A percentile compares a stretch with the other conserved stretches of the same genome.
phyloP scores from a whole-genome alignment of 192 early-diverging fungal species.

The Glomus cerebriforme region DNA sequence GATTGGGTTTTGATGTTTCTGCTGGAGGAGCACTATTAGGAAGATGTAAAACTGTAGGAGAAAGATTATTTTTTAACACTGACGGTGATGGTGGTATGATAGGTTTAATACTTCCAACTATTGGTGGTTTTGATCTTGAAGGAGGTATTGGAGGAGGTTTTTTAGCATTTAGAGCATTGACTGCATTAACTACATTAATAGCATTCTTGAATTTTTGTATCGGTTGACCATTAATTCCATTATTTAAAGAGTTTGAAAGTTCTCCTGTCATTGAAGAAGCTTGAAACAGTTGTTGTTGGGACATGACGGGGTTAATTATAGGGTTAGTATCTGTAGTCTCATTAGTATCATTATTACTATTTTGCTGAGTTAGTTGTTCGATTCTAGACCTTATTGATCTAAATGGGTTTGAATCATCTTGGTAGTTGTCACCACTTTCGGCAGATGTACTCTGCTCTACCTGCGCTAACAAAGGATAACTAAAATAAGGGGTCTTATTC shows the following conservation, averaged over 20 bases:
- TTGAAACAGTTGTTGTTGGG: not conserved
- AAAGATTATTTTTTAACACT: not conserved
- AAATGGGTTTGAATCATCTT: not conserved
- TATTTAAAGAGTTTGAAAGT: not conserved
- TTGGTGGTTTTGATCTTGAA: not conserved
- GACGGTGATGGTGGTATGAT: not conserved
- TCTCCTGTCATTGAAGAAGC: not conserved
- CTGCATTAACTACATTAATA: not conserved
- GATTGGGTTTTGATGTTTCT: not conserved
- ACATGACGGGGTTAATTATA: not conserved
- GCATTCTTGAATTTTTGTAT: not conserved
- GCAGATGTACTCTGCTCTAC: not conserved
- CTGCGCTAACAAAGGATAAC: constrained; percentile 14
- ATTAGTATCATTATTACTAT: not conserved
- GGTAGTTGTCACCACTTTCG: not conserved
- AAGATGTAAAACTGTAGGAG: not conserved
- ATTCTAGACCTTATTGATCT: constrained; percentile 1
- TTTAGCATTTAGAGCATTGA: not conserved
- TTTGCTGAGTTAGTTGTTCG: constrained; percentile 8
- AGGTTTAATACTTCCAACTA: not conserved
- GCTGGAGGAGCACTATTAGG: not conserved
- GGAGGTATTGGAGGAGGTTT: not conserved
- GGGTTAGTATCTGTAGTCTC: not conserved
- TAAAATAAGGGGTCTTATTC: not conserved
- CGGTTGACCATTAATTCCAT: not conserved